Base-by-base conservation (phyloP, 2,329 filamentous ascomycete species). In the Allantophomopsis lycopodina region DNA sequence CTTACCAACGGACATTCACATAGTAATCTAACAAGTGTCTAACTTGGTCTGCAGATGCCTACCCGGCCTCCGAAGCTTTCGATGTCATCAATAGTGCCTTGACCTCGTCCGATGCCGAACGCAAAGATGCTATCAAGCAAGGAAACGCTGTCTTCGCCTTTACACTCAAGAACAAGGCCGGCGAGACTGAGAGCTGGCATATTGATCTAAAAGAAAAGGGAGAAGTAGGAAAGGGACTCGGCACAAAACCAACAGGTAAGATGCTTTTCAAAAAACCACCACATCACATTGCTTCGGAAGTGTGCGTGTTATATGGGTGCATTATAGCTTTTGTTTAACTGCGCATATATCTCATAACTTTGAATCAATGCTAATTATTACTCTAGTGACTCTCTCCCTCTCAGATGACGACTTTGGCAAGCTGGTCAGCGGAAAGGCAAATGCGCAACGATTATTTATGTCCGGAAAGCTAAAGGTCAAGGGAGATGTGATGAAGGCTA, bases 401-500 rank as follows among this genome's bases (percentile, higher is more conserved):
- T 83, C 79, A 44, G 91, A 98, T 46, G 73, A 76, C 42, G 86
- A 96, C 63, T 98, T 98, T 57, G 76, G 67, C 49, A 79, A 82
- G 59, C 73, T 98, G 48, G 79, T 94, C 40, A 56, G 69, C 31
- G 91, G 91, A 58, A 86, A 93, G 69, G 86, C 84, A 53, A 94
- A 95, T 58, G 87, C 91, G 42, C 91, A 98, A 71, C 79, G 80
- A 52, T 68, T 98, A 31, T 57, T 96, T 67, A 96, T 98, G 89
- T 76, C 76, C n/a, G 91, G 91, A 54, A 95, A 94, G 73, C 71
- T 98, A 57, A 98, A 96, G 83, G 76, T 96, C 59, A 93, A 87
- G 76, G 91, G 91, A 47, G 87, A 96, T 60, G 78, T 96, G 45
- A 96, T 96, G 89, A 95, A 95, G 76, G 83, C 91, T 31, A 95